Base-by-base conservation (phyloP, 176 grass and related monocot genomes). In the Luzula sylvatica region DNA sequence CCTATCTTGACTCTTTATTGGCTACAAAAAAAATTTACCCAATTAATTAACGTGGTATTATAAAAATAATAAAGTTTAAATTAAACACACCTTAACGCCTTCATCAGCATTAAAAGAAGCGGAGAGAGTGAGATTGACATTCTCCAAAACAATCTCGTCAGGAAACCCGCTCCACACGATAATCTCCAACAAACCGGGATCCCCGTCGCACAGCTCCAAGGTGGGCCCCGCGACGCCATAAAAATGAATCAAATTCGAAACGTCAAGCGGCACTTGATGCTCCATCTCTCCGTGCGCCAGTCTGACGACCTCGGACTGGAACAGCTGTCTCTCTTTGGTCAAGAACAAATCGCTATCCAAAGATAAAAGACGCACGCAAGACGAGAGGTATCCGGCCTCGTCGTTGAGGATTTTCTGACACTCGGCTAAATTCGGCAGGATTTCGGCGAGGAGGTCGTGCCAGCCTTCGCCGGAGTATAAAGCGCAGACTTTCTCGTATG, bases 351-450 rank as follows among this genome's bases (percentile, higher is more conserved):
- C 66, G 56, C 73, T 82, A 11, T 92, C 86, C 42, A 92, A 29
- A 65, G 86, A 92, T 51, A 98, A 76, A 65, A 98, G 68, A 56
- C 87, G 80, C 58, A 92, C 81, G 83, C 86, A 98, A 16, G 93
- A 98, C 38, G 86, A 53, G 7, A 98, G 73, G 61, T 90, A 92
- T 23, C 93, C 82, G 63, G 82, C 75, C 82, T 98, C 67, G 7
- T 98, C 93, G 66, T 74, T 83, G 23, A 98, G 78, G 76, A 98
- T 82, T 55, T 98, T 98, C 48, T 98, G 93, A 53, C 93, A 92
- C 55, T 98, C 93, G 55, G 93, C 86, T 51, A 98, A 81, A 56
- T 98, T 75, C 46, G 82, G 93, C 70, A 98, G 84, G 65, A 98
- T 82, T 67, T 87, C 78, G 56, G 86, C 77, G 57, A 98, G 68